Evolutionary conservation across 2,329 filamentous ascomycete genomes (phyloP), one percentile per base, ranked within the genome.

Genomic region (Talaromyces amestolkiae): DNA sequence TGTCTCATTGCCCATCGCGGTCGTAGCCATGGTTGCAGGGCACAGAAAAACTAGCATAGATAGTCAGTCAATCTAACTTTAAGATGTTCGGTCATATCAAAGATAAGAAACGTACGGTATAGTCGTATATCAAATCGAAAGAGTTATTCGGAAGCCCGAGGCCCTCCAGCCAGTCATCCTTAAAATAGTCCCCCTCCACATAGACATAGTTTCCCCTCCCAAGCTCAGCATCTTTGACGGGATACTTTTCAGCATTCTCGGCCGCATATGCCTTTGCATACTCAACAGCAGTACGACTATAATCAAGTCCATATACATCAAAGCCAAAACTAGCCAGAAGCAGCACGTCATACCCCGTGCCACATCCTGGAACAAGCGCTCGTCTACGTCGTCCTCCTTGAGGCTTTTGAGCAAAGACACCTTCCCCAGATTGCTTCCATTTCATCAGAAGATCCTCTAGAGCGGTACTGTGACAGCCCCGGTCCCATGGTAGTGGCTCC

Each of bases 291-390:
- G 78, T 79, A 9, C 80, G 72, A 53, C 87, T 88, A 64, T 85
- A 84, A 73, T 96, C 92, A 1, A 96, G 78, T 0, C 91, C 93
- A 71, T 86, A 88, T 1, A 88, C 87, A 77, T 96, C 89, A 74
- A 91, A 95, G 1, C 92, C 92, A 72, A 89, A 86, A 10, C 86
- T 86, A 59, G 88, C 86, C 53, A 96, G 83, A 43, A 96, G 81
- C 10, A 92, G 82, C 1, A 92, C 90, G 78, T 96, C 93, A 73
- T 95, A 90, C 5, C 92, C 93, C 56, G 86, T 85, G 0, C 92
- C 93, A 76, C 0, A 67, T 31, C 66, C 66, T 1, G 92, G 91
- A 0, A 96, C 89, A 9, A 96, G 81, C 1, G 89, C 92, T 65
- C 80, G 82, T 70, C 84, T 85, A 63, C 49, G 49, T 2, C 49